Evolutionary conservation across 371 early-diverging fungal genomes (phyloP), one percentile per base, ranked within the genome.

Genomic region (Smittium mucronatum): DNA sequence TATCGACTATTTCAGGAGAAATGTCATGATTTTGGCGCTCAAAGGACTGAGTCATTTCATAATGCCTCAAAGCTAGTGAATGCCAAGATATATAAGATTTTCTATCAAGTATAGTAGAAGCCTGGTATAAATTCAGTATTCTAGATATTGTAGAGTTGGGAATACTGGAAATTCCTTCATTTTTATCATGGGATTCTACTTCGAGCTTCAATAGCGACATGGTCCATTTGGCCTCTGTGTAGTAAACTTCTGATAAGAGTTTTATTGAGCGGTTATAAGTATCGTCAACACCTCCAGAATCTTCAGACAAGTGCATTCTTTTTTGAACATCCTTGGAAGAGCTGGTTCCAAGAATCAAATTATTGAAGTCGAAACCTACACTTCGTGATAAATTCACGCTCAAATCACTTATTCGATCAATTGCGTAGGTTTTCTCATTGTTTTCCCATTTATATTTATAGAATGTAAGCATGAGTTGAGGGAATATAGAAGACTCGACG

Each of bases 41-140:
- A 69, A 87, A 85, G 67, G 85, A 82, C 47, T 87, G 84, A 57
- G 95, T 84, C 66, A 90, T 93, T 68, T 95, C 94, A 75, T 93
- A 94, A 76, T 98, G 95, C 11, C 91, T 88, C 30, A 97, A 79
- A 2, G 97, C 98, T 92, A 94, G 94, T n/a, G 93, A 86, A 74
- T 98, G 98, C 97, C 98, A 97, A 33, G 96, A 95, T 78, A 95
- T 96, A 83, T 98, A 97, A 93, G 93, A 97, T 61, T 91, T 85
- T 81, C 85, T 86, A 81, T 97, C 96, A 79, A 91, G 87, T 35
- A 90, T 88, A 0, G 94, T 95, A 0, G 99, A 96, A 17, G 92
- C 83, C 0, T 86, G 80, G 75, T 93, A 94, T 1, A 91, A 90
- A 31, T 85, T 79, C 33, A 96, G 74, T 15, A 75, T 72, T 1